phyloP scores from a whole-genome alignment of 73 alveolate species.

The Paramecium tetraurelia region DNA sequence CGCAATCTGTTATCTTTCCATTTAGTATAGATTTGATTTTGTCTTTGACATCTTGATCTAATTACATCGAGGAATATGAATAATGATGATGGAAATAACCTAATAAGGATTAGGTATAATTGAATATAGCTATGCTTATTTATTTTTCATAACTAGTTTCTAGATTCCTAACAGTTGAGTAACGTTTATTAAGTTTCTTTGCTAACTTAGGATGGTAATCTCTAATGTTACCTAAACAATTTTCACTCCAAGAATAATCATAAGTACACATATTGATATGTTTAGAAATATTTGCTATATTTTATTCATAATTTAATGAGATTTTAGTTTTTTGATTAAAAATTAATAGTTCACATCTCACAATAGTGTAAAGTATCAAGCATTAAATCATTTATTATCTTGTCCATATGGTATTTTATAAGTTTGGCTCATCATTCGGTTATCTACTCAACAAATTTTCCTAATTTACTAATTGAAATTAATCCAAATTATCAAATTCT shows the following conservation, averaged over 20 bases:
- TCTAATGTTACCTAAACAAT: neutral
- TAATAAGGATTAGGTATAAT: neutral
- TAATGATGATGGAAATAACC: conserved; percentile 29
- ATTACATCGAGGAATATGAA: neutral
- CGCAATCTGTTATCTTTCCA: neutral
- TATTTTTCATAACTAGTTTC: neutral
- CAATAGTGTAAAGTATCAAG: neutral
- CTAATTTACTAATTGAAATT: neutral
- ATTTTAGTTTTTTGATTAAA: neutral
- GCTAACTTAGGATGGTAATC: conserved; percentile 20
- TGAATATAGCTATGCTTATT: neutral
- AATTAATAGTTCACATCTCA: neutral
- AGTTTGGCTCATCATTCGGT: neutral
- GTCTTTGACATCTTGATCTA: neutral
- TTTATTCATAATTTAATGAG: neutral
- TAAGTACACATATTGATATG: neutral
- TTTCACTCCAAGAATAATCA: conserved; percentile 40
- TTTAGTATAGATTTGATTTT: neutral
- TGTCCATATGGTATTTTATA: neutral
- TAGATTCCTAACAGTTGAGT: neutral
- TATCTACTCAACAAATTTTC: neutral
- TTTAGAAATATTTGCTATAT: neutral
- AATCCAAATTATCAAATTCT: neutral
- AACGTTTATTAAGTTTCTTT: conserved; percentile 11
- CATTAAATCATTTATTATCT: neutral